phyloP scores from a whole-genome alignment of 768 basidiomycete genomes.

The Psilocybe azurescens region DNA sequence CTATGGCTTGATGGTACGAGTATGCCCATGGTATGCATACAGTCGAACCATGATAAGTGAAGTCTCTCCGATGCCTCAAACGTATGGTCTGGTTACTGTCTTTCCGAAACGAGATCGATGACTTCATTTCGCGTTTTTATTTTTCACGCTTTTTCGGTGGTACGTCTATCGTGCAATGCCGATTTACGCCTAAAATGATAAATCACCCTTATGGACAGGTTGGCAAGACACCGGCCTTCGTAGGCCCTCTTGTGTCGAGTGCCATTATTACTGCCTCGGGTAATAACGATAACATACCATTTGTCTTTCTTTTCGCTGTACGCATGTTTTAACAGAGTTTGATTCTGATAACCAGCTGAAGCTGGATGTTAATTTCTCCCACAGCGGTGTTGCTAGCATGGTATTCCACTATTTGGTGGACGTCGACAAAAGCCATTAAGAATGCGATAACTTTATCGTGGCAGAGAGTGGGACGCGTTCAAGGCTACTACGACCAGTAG shows the following conservation, averaged over 20 bases:
- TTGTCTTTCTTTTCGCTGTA: slow-evolving; percentile 72
- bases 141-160: slow-evolving; percentile 80
- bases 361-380: neutral
- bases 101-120: slow-evolving; percentile 12
- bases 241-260: slow-evolving; percentile 76
- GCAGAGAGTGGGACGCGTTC: slow-evolving; percentile 50
- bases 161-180: slow-evolving; percentile 28
- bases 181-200: neutral
- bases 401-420: slow-evolving; percentile 68
- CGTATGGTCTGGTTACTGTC: slow-evolving; percentile 42
- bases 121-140: slow-evolving; percentile 55
- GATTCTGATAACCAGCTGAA: neutral
- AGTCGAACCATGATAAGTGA: slow-evolving; percentile 87
- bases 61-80: slow-evolving; percentile 74
- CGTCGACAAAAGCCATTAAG: slow-evolving; percentile 63
- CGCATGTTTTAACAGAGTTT: slow-evolving; percentile 26
- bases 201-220: slow-evolving; percentile 40
- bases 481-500: slow-evolving; percentile 4
- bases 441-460: slow-evolving; percentile 64
- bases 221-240: slow-evolving; percentile 79
- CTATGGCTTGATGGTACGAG: slow-evolving; percentile 77
- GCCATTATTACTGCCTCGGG: slow-evolving; percentile 73
- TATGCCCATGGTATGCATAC: slow-evolving; percentile 83
- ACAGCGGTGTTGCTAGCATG: slow-evolving; percentile 57
- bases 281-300: slow-evolving; percentile 78